Base-by-base conservation (phyloP, 2,329 filamentous ascomycete species). In the Botrytis fragariae region DNA sequence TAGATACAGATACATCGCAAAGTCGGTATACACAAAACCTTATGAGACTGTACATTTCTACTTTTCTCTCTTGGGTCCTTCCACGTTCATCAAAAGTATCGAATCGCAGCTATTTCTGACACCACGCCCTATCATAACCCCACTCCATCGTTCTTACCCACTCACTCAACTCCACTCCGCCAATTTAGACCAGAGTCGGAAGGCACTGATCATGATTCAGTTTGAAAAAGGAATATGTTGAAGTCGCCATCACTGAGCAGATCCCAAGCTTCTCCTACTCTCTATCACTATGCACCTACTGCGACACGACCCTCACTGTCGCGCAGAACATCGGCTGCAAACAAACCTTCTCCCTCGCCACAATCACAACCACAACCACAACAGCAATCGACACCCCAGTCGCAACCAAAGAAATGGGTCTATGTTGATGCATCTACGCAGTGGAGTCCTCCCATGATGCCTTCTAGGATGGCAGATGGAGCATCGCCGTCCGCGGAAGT, bases 391-490 rank as follows among this genome's bases (percentile, higher is more conserved):
- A 71, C 72, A 69, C 70, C 74, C 54, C 77, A 76, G 75, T 78
- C 70, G 62, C 45, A 72, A 72, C 37, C 70, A 22, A 67, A 68
- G 70, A 72, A 57, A 73, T 73, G 68, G 67, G 61, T 65, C 45
- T 70, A 79, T 78, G 79, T 78, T 69, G 79, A 80, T 73, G 78
- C 76, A 64, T 76, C 74, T 37, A 80, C 79, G 22, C 79, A 80
- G 79, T 80, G 79, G 77, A 79, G 76, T 68, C 77, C 77, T 68
- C 78, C 77, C 59, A 76, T 74, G 48, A 77, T 78, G 75, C 77
- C 72, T 62, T 64, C 72, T 42, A 77, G 75, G 72, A 74, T 73
- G 73, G 73, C 77, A 44, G 37, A 59, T 68, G 25, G 71, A 65
- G 48, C 59, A 32, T 65, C 62, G 39, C 71, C 75, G 54, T 42